Evolutionary conservation across 1,284 basidiomycete genomes (phyloP).

Genomic region (Cryptococcus wingfieldii): DNA sequence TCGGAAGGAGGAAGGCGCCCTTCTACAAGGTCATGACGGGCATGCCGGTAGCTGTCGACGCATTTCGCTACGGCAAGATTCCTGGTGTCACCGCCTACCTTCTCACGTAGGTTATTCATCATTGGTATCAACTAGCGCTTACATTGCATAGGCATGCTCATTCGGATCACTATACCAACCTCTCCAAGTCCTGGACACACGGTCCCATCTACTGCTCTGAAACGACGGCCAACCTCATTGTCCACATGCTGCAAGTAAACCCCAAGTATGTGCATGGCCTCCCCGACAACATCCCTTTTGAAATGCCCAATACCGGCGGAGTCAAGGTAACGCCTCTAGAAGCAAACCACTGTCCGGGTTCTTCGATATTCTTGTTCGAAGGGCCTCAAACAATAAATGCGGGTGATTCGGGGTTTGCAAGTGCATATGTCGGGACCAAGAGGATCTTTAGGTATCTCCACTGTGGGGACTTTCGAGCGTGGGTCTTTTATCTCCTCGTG

Average conservation of each 20-base stretch:
- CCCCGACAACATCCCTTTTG: conserved; percentile 69
- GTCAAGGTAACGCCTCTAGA: conserved; percentile 91
- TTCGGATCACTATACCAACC: conserved; percentile 88
- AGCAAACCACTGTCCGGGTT: conserved; percentile 96
- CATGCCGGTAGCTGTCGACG: conserved; percentile 95
- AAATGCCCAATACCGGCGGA: conserved; percentile 76
- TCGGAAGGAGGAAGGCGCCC: conserved; percentile 70
- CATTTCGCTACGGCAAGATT: conserved; percentile 88
- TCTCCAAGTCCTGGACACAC: conserved; percentile 78
- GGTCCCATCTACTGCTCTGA: conserved; percentile 94
- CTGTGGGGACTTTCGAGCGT: conserved; percentile 90
- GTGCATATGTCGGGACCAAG: conserved; percentile 64
- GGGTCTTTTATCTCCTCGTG: conserved; percentile 6
- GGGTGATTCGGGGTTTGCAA: conserved; percentile 70
- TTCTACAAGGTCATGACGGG: conserved; percentile 94
- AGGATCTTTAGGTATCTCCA: conserved; percentile 83
- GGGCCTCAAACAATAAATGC: conserved; percentile 82
- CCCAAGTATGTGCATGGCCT: conserved; percentile 72
- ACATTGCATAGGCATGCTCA: conserved; percentile 70
- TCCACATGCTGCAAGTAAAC: conserved; percentile 83
- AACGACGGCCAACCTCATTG: conserved; percentile 83
- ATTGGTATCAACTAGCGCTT: background rate
- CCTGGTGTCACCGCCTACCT: conserved; percentile 84
- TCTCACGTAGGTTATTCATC: conserved; percentile 59
- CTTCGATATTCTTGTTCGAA: conserved; percentile 88